Percentiles rank a stretch among this genome's conserved stretches.
Evolutionary conservation across 1,284 basidiomycete genomes (phyloP).

Genomic region (Ceratobasidium sp.): DNA sequence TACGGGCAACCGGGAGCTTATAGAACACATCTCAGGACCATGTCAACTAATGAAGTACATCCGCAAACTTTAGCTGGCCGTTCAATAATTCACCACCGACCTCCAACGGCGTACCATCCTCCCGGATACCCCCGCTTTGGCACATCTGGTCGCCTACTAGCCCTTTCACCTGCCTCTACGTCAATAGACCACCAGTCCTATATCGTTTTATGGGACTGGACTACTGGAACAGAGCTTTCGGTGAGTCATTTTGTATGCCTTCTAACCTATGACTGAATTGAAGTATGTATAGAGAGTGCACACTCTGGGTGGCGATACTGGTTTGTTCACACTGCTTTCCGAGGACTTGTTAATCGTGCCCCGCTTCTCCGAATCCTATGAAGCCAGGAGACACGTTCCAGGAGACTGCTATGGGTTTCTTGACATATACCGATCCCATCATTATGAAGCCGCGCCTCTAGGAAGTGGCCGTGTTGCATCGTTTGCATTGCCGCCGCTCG

Average conservation of each 20-base stretch:
- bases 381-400: not conserved
- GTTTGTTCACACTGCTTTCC: slow-evolving; percentile 10
- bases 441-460: not conserved
- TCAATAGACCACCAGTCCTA: slow-evolving; percentile 6
- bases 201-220: slow-evolving; percentile 34
- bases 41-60: slow-evolving; percentile 22
- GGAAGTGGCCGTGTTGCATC: not conserved
- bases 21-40: slow-evolving; percentile 26
- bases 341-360: slow-evolving; percentile 19
- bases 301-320: not conserved
- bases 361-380: slow-evolving; percentile 16
- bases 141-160: slow-evolving; percentile 18
- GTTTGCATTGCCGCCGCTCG: slow-evolving; percentile 5
- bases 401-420: slow-evolving; percentile 3
- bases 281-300: not conserved
- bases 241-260: not conserved
- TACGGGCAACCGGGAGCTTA: not conserved
- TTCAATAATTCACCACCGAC: not conserved
- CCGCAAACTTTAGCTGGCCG: not conserved
- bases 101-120: slow-evolving; percentile 1
- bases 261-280: not conserved
- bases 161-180: slow-evolving; percentile 8
- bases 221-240: not conserved
- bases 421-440: slow-evolving; percentile 2
- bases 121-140: slow-evolving; percentile 13